Evolutionary conservation across 2,329 filamentous ascomycete genomes (phyloP), one percentile per base, ranked within the genome.

Genomic region (Trichoderma pleuroti): DNA sequence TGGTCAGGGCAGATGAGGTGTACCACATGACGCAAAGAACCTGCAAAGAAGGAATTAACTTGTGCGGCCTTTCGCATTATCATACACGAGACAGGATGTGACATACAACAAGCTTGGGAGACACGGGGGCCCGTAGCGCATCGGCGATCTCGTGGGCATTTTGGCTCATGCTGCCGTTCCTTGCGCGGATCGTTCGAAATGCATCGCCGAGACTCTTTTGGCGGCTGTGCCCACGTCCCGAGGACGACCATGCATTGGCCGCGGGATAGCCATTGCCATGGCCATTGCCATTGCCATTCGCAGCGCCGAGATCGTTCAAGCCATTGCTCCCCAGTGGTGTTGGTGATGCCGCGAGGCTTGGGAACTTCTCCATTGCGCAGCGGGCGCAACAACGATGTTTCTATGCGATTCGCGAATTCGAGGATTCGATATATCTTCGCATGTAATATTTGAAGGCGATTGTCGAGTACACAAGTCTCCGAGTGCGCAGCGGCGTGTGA

Each of bases 131-230:
- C 78, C 91, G 93, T 72, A 99, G 86, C 66, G 94, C 94, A 80
- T 96, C 93, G 57, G 94, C 94, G 76, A 99, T 89, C 81, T 98
- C 95, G 72, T 97, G 93, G 68, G 94, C 94, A 82, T 97, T 97
- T 79, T 95, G 93, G 82, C 91, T 94, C 76, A 98, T 91, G 80
- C 94, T 98, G 65, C 89, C 93, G 76, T 91, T 93, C 76, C 94
- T 87, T 46, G 88, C 90, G 74, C 93, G 87, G 76, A 98, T 95
- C 4, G 90, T 94, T 75, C 88, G 90, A 74, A 98, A 88, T n/a
- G 95, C 93, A 81, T 97, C 93, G 76, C 90, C 90, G 75, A 98
- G 87, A 81, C 94, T 97, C 86, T 95, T 97, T 79, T 96, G 93
- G 74, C 92, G 86, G 21, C 84, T 84, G 77, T 94, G 92, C 75